Conservation (phyloP, 768 basidiomycete genomes). For the Tulasnella sp. region DNA sequence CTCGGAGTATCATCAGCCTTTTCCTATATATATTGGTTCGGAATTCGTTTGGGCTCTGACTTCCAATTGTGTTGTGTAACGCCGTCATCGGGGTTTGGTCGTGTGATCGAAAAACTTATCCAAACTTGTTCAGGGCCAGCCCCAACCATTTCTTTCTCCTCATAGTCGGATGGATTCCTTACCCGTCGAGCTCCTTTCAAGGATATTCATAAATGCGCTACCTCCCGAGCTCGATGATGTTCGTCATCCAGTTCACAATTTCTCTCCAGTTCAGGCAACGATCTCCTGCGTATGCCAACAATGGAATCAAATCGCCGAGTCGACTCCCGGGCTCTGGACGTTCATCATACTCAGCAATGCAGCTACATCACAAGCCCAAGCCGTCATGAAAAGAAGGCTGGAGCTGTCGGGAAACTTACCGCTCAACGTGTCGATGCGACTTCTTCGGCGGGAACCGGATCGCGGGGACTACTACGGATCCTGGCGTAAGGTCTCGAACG, state of each 20-base stretch:
- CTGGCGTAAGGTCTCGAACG: too few species aligned
- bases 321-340: not conserved
- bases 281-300: not conserved
- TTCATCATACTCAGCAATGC: not conserved
- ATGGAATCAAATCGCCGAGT: not conserved
- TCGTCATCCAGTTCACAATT: not conserved
- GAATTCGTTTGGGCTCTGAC: too few species aligned
- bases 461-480: too few species aligned
- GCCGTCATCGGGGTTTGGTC: too few species aligned
- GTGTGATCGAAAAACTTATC: not conserved
- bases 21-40: too few species aligned
- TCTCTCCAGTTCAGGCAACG: not conserved
- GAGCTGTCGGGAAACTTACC: not conserved
- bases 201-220: not conserved
- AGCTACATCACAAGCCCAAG: not conserved
- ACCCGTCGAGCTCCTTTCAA: not conserved
- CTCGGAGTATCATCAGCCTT: too few species aligned
- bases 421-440: not conserved
- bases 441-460: not conserved
- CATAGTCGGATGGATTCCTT: not conserved
- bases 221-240: not conserved
- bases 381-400: not conserved
- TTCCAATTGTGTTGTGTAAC: too few species aligned
- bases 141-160: not conserved
- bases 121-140: not conserved